phyloP scores from a whole-genome alignment of 208 protist genomes.

The Trypanosoma caninum region DNA sequence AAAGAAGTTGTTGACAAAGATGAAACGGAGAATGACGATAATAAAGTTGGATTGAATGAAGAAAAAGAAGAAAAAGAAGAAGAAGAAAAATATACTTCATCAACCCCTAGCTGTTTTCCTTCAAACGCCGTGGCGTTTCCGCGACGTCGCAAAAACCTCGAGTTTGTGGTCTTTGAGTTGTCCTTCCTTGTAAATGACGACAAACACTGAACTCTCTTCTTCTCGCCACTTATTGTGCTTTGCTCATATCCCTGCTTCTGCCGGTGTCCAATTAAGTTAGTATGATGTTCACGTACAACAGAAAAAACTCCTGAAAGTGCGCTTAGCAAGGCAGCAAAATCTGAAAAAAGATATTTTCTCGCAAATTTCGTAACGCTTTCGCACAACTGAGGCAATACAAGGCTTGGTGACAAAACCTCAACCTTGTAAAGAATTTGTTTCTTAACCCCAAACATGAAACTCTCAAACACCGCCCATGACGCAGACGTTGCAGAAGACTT shows the following conservation, averaged over 20 bases:
- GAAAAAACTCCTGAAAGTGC: conserved; percentile 23
- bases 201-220: no score
- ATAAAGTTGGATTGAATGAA: not conserved
- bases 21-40: not conserved
- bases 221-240: no score
- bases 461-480: conserved; percentile 11
- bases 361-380: conserved; percentile 19
- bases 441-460: conserved; percentile 9
- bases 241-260: no score
- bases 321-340: conserved; percentile 24
- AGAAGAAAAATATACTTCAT: no score
- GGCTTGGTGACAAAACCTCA: conserved; percentile 10
- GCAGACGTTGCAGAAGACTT: not conserved
- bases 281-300: conserved; percentile 9
- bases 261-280: not conserved
- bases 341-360: conserved; percentile 27
- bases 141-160: conserved; percentile 14
- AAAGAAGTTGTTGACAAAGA: not conserved
- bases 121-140: no score
- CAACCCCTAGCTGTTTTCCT: no score
- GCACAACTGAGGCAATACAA: conserved; percentile 21
- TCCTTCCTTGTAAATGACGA: no score
- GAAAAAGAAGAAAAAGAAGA: no score
- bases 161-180: not conserved
- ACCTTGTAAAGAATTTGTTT: conserved; percentile 8